phyloP scores from a whole-genome alignment of 805 yeast genomes.

The Diddensiella caesifluorescens region DNA sequence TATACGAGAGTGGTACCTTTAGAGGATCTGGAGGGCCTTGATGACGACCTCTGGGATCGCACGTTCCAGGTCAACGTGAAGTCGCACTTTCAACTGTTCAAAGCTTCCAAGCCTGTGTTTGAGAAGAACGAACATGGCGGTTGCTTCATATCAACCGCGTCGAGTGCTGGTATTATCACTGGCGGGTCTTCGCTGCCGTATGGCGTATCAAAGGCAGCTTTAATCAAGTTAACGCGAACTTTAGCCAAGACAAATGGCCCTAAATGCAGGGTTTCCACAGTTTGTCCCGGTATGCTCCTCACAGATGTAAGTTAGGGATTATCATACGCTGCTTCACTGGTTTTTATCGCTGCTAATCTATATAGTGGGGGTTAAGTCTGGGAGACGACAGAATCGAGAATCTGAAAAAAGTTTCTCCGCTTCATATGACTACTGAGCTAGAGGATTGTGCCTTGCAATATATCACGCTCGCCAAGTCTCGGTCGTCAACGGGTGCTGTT shows the following conservation, averaged over 20 bases:
- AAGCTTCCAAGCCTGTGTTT: constrained; percentile 29
- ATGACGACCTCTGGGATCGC: constrained; percentile 27
- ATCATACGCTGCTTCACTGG: too few relatives aligned
- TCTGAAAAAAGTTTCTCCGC: constrained; percentile 14
- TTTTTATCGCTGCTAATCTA: background rate
- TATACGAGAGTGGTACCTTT: constrained; percentile 27
- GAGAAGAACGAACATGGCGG: constrained; percentile 33
- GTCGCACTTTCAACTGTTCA: constrained; percentile 32
- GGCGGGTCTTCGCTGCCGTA: constrained; percentile 35
- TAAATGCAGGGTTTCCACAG: constrained; percentile 20
- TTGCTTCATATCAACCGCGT: constrained; percentile 36
- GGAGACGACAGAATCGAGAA: constrained; percentile 22
- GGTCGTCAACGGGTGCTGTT: constrained; percentile 24
- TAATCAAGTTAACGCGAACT: constrained; percentile 28
- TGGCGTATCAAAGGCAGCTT: constrained; percentile 32
- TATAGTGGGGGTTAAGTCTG: constrained; percentile 27
- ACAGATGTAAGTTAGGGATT: constrained; percentile 18
- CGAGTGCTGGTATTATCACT: constrained; percentile 35
- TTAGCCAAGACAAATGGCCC: constrained; percentile 26
- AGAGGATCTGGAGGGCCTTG: constrained; percentile 27
- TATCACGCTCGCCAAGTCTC: constrained; percentile 24
- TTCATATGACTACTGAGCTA: constrained; percentile 14
- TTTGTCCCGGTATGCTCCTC: constrained; percentile 24
- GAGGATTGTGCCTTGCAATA: constrained; percentile 27
- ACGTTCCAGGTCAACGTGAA: constrained; percentile 29